phyloP scores from a whole-genome alignment of 2,329 filamentous ascomycete species.

The Cladosporium sp. region DNA sequence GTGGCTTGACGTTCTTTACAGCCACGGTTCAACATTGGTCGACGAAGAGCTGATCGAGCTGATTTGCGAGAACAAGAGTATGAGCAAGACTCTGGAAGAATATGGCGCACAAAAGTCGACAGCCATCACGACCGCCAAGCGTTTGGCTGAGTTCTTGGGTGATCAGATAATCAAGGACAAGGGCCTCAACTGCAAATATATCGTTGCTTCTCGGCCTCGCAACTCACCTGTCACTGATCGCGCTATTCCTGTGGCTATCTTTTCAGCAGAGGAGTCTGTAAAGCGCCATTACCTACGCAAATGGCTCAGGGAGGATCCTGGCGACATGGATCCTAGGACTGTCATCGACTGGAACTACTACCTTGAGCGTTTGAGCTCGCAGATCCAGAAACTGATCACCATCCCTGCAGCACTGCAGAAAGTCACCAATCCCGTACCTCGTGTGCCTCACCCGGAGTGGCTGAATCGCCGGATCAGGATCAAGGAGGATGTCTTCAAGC shows the following conservation, averaged over 20 bases:
- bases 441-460: slow-evolving; percentile 95
- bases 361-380: slow-evolving; percentile 86
- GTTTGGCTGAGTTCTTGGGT: slow-evolving; percentile 90
- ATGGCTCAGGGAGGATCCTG: slow-evolving; percentile 91
- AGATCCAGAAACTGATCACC: slow-evolving; percentile 98
- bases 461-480: slow-evolving; percentile 86
- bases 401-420: slow-evolving; percentile 97
- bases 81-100: slow-evolving; percentile 95
- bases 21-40: slow-evolving; percentile 80
- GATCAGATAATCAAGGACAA: slow-evolving; percentile 99
- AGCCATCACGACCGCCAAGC: slow-evolving; percentile 96
- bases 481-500: slow-evolving; percentile 96
- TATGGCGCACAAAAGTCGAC: slow-evolving; percentile 95
- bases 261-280: slow-evolving; percentile 83
- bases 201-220: slow-evolving; percentile 83
- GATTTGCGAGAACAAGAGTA: slow-evolving; percentile 99
- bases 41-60: slow-evolving; percentile 98
- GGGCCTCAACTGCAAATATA: slow-evolving; percentile 98
- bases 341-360: slow-evolving; percentile 98
- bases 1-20: slow-evolving; percentile 93
- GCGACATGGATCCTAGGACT: slow-evolving; percentile 82
- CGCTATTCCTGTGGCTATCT: slow-evolving; percentile 92
- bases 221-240: slow-evolving; percentile 91
- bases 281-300: slow-evolving; percentile 89
- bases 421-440: slow-evolving; percentile 86